Evolutionary conservation across 768 basidiomycete species (phyloP).

Genomic region (Calocybe cyanea): DNA sequence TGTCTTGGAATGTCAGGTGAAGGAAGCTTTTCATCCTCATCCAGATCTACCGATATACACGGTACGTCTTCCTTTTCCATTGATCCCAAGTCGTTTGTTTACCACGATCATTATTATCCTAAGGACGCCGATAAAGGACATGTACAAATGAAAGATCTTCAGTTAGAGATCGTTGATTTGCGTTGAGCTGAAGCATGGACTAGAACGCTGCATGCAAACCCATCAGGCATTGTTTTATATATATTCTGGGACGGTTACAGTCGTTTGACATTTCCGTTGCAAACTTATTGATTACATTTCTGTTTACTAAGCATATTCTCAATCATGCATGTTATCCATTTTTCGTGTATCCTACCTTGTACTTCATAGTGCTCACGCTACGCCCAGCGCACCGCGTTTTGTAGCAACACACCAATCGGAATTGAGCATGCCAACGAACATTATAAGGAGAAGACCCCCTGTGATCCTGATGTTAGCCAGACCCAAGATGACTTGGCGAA

Average conservation of each 20-base stretch:
- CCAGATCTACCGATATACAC: slow-evolving; percentile 83
- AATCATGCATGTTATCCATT: no score
- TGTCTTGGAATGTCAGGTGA: slow-evolving; percentile 62
- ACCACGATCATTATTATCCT: slow-evolving; percentile 4
- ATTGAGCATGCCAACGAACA: slow-evolving; percentile 14
- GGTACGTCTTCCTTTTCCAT: slow-evolving; percentile 39
- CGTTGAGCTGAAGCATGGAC: slow-evolving; percentile 38
- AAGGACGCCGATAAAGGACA: slow-evolving; percentile 89
- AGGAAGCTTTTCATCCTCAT: slow-evolving; percentile 85
- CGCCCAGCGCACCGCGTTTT: no score
- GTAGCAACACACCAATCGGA: no score
- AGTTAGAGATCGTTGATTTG: slow-evolving; percentile 83
- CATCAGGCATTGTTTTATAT: no score
- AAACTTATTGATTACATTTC: no score
- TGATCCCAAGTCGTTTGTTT: neutral
- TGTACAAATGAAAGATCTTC: slow-evolving; percentile 69
- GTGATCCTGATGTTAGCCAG: no score
- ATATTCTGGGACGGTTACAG: no score
- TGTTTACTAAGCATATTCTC: no score
- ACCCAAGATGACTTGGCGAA: neutral
- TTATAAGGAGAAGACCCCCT: slow-evolving; percentile 11
- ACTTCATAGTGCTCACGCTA: no score
- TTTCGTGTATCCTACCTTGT: no score
- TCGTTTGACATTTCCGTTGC: no score
- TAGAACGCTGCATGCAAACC: no score